Evolutionary conservation across 805 yeast genomes (phyloP).

Genomic region (Spathaspora sp.): DNA sequence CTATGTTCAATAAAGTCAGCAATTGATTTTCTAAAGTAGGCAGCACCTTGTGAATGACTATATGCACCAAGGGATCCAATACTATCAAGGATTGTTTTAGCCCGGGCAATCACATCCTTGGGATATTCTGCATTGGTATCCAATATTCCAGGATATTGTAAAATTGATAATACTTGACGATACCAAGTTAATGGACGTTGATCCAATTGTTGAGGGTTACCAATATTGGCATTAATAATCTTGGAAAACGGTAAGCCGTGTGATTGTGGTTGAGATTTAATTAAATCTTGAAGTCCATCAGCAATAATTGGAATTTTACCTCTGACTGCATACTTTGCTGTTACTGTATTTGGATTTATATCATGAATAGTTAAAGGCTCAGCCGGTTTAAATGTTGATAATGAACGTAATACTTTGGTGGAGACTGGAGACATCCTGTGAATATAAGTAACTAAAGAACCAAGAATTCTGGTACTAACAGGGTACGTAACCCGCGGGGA

Average conservation of each 20-base stretch:
- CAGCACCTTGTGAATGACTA: slow-evolving; percentile 88
- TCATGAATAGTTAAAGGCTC: slow-evolving; percentile 30
- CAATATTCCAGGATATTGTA: slow-evolving; percentile 80
- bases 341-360: slow-evolving; percentile 69
- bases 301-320: slow-evolving; percentile 94
- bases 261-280: slow-evolving; percentile 46
- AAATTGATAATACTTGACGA: slow-evolving; percentile 80
- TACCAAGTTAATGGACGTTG: slow-evolving; percentile 95
- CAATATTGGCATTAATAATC: slow-evolving; percentile 89
- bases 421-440: background rate
- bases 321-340: slow-evolving; percentile 94
- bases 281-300: slow-evolving; percentile 66
- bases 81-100: slow-evolving; percentile 52
- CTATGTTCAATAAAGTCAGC: slow-evolving; percentile 76
- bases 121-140: slow-evolving; percentile 42
- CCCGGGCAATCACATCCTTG: slow-evolving; percentile 70
- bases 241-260: slow-evolving; percentile 68
- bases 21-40: slow-evolving; percentile 66
- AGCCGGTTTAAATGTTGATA: slow-evolving; percentile 10
- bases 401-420: background rate
- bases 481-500: background rate
- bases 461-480: background rate
- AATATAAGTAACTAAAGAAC: background rate
- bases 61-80: slow-evolving; percentile 92
- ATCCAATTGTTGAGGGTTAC: slow-evolving; percentile 96